Evolutionary conservation across 306 rosid genomes (phyloP).

Genomic region (Acmispon strigosus): DNA sequence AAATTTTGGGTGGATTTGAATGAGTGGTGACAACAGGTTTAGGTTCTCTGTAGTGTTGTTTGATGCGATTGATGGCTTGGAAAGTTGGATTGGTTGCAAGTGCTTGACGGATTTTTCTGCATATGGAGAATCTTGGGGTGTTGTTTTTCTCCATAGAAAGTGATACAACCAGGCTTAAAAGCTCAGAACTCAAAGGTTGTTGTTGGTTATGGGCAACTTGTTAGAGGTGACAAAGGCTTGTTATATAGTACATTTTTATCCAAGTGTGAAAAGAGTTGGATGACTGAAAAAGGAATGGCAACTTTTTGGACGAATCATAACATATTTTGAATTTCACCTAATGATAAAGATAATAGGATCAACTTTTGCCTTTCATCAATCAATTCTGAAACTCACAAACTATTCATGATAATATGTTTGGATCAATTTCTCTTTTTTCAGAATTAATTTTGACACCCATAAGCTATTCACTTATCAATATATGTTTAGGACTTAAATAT

Average conservation of each 20-base stretch:
- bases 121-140: constrained; percentile 24
- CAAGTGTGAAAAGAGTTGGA: not conserved
- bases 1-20: too few species aligned
- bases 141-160: constrained; percentile 28
- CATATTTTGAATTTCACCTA: too few species aligned
- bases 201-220: constrained; percentile 8
- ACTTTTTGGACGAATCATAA: not conserved
- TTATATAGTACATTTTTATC: constrained; percentile 18
- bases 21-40: not conserved
- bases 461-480: too few species aligned
- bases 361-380: too few species aligned
- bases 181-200: not conserved
- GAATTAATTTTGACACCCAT: too few species aligned
- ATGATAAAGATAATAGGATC: too few species aligned
- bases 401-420: too few species aligned
- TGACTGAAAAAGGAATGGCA: not conserved
- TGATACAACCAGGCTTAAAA: not conserved
- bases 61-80: constrained; percentile 18
- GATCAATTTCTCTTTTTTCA: too few species aligned
- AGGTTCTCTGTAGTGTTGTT: not conserved
- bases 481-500: too few species aligned
- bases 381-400: too few species aligned
- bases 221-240: not conserved
- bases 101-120: constrained; percentile 43
- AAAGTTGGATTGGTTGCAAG: constrained; percentile 23